A percentile compares a stretch with the other conserved stretches of the same genome.
Evolutionary conservation across 2,329 filamentous ascomycete genomes (phyloP).

Genomic region (Aspergillus aculeatinus): DNA sequence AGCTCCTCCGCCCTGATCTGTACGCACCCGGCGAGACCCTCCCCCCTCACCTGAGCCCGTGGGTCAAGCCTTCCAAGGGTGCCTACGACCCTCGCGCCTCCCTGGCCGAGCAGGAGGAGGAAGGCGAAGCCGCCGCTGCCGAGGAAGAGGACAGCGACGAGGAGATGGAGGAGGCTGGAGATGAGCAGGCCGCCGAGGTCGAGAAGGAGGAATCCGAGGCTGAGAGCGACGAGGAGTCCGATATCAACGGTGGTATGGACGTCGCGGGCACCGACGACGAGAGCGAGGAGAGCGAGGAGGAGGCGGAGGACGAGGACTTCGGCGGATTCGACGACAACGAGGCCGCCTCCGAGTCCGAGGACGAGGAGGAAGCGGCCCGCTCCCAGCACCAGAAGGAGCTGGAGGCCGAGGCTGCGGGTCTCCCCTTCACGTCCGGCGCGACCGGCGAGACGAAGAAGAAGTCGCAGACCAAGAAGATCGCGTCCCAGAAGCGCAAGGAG

Average conservation of each 20-base stretch:
- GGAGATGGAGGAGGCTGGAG: slow-evolving; percentile 37
- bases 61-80: slow-evolving; percentile 82
- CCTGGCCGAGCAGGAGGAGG: slow-evolving; percentile 82
- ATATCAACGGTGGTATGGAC: slow-evolving; percentile 51
- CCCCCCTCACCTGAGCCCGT: slow-evolving; percentile 92
- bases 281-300: slow-evolving; percentile 49
- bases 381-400: slow-evolving; percentile 82
- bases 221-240: slow-evolving; percentile 46
- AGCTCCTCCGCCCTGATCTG: slow-evolving; percentile 78
- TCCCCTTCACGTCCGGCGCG: slow-evolving; percentile 51
- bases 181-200: slow-evolving; percentile 22
- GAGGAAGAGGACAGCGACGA: slow-evolving; percentile 53
- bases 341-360: slow-evolving; percentile 50
- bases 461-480: slow-evolving; percentile 68
- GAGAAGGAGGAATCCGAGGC: slow-evolving; percentile 41
- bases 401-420: slow-evolving; percentile 83
- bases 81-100: slow-evolving; percentile 88
- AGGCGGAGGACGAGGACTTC: slow-evolving; percentile 48
- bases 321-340: slow-evolving; percentile 54
- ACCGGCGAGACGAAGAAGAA: slow-evolving; percentile 66
- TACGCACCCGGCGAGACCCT: slow-evolving; percentile 88
- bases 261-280: slow-evolving; percentile 48
- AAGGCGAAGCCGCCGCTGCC: slow-evolving; percentile 75
- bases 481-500: slow-evolving; percentile 64
- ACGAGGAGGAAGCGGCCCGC: slow-evolving; percentile 62